A percentile compares a stretch with the other conserved stretches of the same genome.
Evolutionary conservation across 1,139 yeast genomes (phyloP).

Genomic region (Pichia kudriavzevii): DNA sequence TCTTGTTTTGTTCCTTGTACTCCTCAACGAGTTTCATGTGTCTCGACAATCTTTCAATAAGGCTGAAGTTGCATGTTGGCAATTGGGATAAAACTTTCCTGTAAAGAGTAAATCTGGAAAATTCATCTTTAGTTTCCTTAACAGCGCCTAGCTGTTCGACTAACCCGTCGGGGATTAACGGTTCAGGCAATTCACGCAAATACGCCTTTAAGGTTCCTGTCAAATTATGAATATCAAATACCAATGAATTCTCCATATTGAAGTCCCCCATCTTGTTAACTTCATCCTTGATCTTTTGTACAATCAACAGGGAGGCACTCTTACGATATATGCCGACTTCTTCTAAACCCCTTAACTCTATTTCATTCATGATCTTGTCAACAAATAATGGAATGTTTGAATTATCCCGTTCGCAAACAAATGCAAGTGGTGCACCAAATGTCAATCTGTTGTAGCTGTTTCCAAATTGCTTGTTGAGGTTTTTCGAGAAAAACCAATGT

Average conservation of each 20-base stretch:
- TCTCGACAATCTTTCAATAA: conserved; percentile 56
- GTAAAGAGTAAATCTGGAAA: conserved; percentile 34
- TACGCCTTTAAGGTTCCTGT: conserved; percentile 86
- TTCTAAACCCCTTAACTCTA: conserved; percentile 76
- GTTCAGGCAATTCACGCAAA: conserved; percentile 84
- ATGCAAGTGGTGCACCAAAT: conserved; percentile 83
- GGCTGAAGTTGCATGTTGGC: conserved; percentile 60
- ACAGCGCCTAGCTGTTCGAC: conserved; percentile 41
- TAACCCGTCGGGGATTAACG: conserved; percentile 58
- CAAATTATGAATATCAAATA: conserved; percentile 79
- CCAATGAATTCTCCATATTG: conserved; percentile 56
- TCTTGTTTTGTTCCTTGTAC: conserved; percentile 39
- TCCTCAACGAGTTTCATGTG: conserved; percentile 53
- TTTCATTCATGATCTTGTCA: conserved; percentile 56
- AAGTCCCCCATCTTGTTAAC: conserved; percentile 71
- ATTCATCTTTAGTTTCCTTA: conserved; percentile 32
- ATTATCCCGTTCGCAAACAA: conserved; percentile 67
- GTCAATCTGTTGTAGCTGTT: conserved; percentile 37
- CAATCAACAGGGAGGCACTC: conserved; percentile 79
- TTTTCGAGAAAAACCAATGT: conserved; percentile 49
- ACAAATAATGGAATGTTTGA: conserved; percentile 59
- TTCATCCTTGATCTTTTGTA: conserved; percentile 58
- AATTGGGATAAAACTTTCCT: conserved; percentile 39
- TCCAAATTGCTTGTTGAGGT: conserved; percentile 30
- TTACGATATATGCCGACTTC: conserved; percentile 92